Conservation (phyloP, 202 grass and related monocot species). For the Cymbopogon flexuosus region DNA sequence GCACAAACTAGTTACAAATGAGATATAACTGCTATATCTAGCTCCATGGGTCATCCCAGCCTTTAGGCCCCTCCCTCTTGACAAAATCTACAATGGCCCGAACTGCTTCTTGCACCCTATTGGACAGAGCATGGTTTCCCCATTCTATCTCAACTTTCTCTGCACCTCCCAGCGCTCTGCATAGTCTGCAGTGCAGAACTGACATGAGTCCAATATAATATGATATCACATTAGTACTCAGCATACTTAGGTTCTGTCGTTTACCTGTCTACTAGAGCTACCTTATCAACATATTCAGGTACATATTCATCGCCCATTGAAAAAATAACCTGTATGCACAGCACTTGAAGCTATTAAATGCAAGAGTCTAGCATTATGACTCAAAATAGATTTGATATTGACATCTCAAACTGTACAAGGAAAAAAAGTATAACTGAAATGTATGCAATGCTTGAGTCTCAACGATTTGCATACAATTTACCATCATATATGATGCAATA, state of each 20-base stretch:
- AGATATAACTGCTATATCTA: conserved; percentile 39
- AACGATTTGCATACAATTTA: not conserved
- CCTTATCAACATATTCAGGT: conserved; percentile 91
- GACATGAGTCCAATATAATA: not conserved
- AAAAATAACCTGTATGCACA: conserved; percentile 73
- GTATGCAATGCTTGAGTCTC: not conserved
- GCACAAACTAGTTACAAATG: conserved; percentile 30
- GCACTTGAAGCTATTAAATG: conserved; percentile 18
- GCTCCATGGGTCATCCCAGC: conserved; percentile 98
- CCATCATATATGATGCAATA: not conserved
- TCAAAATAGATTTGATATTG: not conserved
- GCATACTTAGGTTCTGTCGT: conserved; percentile 10
- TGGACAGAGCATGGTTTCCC: conserved; percentile 86
- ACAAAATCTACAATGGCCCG: conserved; percentile 91
- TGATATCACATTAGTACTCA: conserved; percentile 6
- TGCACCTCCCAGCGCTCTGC: conserved; percentile 64
- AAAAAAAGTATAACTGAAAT: not conserved
- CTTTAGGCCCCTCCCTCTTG: conserved; percentile 93
- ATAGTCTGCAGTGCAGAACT: conserved; percentile 49
- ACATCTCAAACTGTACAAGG: not conserved
- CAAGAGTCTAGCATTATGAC: not conserved
- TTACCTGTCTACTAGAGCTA: conserved; percentile 67
- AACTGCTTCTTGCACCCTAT: conserved; percentile 89
- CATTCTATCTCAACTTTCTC: conserved; percentile 95
- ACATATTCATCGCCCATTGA: conserved; percentile 96